Conservation (phyloP, 2,329 filamentous ascomycete species). For the Pestalotiopsis fici region DNA sequence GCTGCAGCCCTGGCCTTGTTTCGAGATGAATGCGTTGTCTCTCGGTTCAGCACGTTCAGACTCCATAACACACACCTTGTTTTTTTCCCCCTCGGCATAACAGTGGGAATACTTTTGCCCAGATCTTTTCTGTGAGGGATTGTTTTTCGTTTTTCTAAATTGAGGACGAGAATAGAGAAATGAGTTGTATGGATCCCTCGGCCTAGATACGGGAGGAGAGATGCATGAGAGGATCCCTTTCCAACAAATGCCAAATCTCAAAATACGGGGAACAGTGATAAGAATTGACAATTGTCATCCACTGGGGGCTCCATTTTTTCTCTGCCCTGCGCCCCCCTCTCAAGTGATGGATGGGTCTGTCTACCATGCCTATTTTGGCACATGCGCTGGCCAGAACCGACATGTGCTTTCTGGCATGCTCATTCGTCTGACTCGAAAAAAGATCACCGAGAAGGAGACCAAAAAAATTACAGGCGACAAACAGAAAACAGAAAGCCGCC, state of each 20-base stretch:
- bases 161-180: neutral
- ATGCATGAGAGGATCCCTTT: neutral
- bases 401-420: neutral
- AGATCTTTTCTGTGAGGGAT: neutral
- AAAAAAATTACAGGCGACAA: neutral
- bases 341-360: neutral
- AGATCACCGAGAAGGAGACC: neutral
- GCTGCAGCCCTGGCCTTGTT: neutral
- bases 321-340: neutral
- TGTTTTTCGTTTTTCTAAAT: neutral
- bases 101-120: too few species aligned
- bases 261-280: neutral
- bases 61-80: neutral
- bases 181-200: neutral
- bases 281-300: neutral
- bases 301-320: neutral
- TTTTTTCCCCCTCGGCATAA: neutral
- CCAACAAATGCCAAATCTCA: neutral
- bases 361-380: neutral
- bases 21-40: neutral
- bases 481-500: neutral
- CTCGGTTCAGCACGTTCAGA: neutral
- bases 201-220: neutral
- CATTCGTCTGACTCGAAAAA: neutral
- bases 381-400: neutral